Evolutionary conservation across 2,329 filamentous ascomycete species (phyloP).

Genomic region (Fusarium abutilonis): DNA sequence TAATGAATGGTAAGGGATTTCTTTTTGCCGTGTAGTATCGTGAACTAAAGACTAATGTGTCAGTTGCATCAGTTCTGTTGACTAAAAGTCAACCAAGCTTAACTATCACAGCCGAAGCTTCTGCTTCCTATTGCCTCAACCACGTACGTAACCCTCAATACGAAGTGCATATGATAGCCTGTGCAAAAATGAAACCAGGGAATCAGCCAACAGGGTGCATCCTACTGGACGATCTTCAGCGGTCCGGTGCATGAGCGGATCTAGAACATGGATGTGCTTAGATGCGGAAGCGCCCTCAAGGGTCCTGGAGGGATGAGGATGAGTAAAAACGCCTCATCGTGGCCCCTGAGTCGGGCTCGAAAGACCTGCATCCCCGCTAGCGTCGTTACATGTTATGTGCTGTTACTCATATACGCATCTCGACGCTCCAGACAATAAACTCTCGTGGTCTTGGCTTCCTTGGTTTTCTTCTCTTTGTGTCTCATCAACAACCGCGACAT

Average conservation of each 20-base stretch:
- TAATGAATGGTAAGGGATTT: too few species aligned
- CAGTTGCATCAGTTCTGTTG: too few species aligned
- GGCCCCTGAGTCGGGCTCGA: constrained; percentile 5
- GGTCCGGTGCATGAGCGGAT: constrained; percentile 19
- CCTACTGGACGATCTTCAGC: constrained; percentile 18
- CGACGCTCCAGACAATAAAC: not conserved
- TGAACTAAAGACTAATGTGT: too few species aligned
- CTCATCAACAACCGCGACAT: not conserved
- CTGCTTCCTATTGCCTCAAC: too few species aligned
- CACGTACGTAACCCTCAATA: too few species aligned
- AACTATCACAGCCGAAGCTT: too few species aligned
- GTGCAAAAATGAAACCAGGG: not conserved
- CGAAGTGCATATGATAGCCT: not conserved
- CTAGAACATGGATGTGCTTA: not conserved
- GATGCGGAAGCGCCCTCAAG: constrained; percentile 5
- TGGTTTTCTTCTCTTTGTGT: not conserved
- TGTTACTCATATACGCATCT: constrained; percentile 27
- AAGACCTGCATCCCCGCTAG: constrained; percentile 1
- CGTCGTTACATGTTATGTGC: constrained; percentile 3
- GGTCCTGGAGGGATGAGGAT: not conserved
- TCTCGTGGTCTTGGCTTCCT: constrained; percentile 3
- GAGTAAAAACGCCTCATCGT: constrained; percentile 1
- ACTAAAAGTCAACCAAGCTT: too few species aligned
- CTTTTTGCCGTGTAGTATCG: too few species aligned
- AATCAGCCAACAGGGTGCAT: constrained; percentile 3